phyloP scores from a whole-genome alignment of 306 rosid species.

The Crataegus laevigata region DNA sequence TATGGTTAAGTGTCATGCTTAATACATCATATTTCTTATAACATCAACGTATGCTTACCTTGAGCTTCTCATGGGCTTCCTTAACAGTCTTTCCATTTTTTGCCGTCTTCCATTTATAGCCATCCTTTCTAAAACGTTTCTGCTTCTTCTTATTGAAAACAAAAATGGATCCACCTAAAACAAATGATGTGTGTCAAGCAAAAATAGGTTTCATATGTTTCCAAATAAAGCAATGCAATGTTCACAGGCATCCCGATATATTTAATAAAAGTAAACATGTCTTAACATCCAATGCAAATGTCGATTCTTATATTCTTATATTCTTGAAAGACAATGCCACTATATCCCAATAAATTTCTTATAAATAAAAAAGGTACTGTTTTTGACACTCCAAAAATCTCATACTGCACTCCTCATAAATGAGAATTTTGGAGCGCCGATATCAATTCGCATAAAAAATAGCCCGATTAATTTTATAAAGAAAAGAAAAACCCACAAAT shows the following conservation, averaged over 20 bases:
- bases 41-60: constrained; percentile 35
- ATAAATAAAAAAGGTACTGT: no score
- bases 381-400: no score
- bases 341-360: not conserved
- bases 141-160: constrained; percentile 76
- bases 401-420: no score
- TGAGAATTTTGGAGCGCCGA: no score
- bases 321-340: not conserved
- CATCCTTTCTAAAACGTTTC: constrained; percentile 86
- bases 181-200: constrained; percentile 16
- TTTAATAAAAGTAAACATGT: not conserved
- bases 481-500: not conserved
- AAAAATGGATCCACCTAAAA: constrained; percentile 84
- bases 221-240: not conserved
- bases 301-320: not conserved
- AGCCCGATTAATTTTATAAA: no score
- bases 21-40: not conserved
- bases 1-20: no score
- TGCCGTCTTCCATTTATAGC: constrained; percentile 90
- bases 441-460: no score
- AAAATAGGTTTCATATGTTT: constrained; percentile 8
- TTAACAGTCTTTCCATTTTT: constrained; percentile 78
- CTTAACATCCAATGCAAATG: not conserved
- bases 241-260: not conserved
- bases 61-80: constrained; percentile 92